These are phyloP conservation scores for Neurospora terricola DNA, from an alignment of 495 filamentous ascomycete genomes.

Conservation along the genomic window DNA sequence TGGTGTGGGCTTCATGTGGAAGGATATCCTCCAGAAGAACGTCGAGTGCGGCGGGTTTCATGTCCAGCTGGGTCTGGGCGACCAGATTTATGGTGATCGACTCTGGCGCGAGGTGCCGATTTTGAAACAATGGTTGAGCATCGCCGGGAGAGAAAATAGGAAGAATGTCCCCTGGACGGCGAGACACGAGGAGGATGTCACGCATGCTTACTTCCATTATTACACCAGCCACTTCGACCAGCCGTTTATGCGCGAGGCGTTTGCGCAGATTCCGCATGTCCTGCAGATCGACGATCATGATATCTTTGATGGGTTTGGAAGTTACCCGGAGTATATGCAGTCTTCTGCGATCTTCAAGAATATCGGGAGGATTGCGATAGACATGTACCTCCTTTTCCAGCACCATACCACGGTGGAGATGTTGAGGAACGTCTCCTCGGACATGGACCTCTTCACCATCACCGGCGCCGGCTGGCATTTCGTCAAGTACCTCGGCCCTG, in stretches of 20 bases:
- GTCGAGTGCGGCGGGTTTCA: conserved; percentile 94
- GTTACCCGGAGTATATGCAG: conserved; percentile 97
- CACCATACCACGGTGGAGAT: conserved; percentile 95
- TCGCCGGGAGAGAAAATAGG: conserved; percentile 81
- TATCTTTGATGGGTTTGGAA: conserved; percentile 97
- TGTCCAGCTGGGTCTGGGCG: conserved; percentile 79
- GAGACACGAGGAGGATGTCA: conserved; percentile 86
- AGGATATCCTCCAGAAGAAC: conserved; percentile 96
- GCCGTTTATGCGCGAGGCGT: conserved; percentile 83
- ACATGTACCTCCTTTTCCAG: conserved; percentile 99
- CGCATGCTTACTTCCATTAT: conserved; percentile 96
- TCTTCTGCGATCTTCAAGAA: conserved; percentile 95
- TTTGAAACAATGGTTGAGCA: conserved; percentile 85
- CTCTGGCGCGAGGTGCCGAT: conserved; percentile 93
- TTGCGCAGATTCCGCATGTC: conserved; percentile 93
- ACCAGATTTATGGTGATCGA: conserved; percentile 92
- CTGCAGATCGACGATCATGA: conserved; percentile 94
- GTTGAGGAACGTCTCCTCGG: conserved; percentile 72
- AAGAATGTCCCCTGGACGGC: conserved; percentile 88
- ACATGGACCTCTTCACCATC: conserved; percentile 90
- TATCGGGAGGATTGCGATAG: conserved; percentile 91
- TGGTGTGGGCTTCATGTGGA: conserved; percentile 94
- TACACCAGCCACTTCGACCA: conserved; percentile 98
- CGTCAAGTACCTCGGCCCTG: conserved; percentile 88
- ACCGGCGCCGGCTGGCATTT: conserved; percentile 98